phyloP scores from a whole-genome alignment of 192 early-diverging fungal species.

The Backusella luteola region DNA sequence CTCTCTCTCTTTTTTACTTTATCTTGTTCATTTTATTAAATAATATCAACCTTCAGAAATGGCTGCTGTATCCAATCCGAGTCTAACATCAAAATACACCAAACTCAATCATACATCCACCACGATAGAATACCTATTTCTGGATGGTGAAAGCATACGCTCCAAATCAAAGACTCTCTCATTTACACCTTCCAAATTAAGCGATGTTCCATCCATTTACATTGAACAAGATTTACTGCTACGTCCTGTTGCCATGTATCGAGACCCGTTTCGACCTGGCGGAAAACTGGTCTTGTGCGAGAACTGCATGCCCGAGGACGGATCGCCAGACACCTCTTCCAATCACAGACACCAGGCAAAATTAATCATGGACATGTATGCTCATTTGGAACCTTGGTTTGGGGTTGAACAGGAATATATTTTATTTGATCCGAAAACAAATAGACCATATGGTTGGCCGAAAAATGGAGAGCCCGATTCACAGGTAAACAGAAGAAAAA shows the following conservation, averaged over 20 bases:
- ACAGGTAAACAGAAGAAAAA: constrained; percentile 28
- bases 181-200: not conserved
- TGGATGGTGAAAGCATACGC: constrained; percentile 45
- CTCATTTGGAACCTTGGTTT: constrained; percentile 49
- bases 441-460: constrained; percentile 51
- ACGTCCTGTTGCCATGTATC: constrained; percentile 44
- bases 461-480: constrained; percentile 49
- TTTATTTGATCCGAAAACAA: constrained; percentile 42
- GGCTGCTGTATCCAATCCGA: not conserved
- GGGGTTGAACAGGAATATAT: constrained; percentile 59
- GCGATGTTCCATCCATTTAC: constrained; percentile 41
- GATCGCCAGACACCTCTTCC: constrained; percentile 44
- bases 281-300: constrained; percentile 49
- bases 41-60: not conserved
- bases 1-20: too few relatives aligned
- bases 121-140: constrained; percentile 53
- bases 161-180: constrained; percentile 49
- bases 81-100: constrained; percentile 6
- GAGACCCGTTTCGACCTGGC: constrained; percentile 47
- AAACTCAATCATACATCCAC: constrained; percentile 8
- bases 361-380: constrained; percentile 39
- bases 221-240: constrained; percentile 35
- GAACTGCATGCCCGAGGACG: constrained; percentile 41
- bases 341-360: constrained; percentile 40
- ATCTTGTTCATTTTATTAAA: too few relatives aligned